Conservation (phyloP, 768 basidiomycete genomes). For the Rubroboletus pulcherrimus region DNA sequence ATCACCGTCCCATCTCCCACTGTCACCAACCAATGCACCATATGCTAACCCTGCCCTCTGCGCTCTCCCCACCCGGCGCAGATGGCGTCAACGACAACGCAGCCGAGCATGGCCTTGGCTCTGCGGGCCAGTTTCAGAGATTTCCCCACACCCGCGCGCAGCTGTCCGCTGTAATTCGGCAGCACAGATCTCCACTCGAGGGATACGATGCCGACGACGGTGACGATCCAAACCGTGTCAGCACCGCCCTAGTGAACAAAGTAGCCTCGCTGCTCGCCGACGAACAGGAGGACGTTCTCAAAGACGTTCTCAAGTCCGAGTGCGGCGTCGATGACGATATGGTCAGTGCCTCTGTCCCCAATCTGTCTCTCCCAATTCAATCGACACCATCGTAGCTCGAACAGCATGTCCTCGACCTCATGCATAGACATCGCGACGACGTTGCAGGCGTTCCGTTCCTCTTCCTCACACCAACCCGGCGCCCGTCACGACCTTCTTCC, state of each 20-base stretch:
- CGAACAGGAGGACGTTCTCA: constrained; percentile 87
- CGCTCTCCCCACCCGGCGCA: constrained; percentile 7
- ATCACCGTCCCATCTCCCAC: constrained; percentile 19
- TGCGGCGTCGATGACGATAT: constrained; percentile 68
- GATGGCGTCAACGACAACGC: constrained; percentile 18
- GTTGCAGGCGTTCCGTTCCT: constrained; percentile 78
- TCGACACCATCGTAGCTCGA: constrained; percentile 54
- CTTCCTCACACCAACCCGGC: constrained; percentile 74
- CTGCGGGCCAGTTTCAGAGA: constrained; percentile 33
- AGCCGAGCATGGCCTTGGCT: constrained; percentile 15
- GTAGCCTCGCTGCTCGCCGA: constrained; percentile 71
- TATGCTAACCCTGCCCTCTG: constrained; percentile 21
- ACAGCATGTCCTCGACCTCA: constrained; percentile 86
- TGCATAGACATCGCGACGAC: constrained; percentile 93
- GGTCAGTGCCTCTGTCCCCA: constrained; percentile 39
- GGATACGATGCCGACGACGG: constrained; percentile 56
- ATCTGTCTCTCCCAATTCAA: constrained; percentile 17
- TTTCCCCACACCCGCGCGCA: constrained; percentile 85
- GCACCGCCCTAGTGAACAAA: constrained; percentile 58
- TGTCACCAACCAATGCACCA: constrained; percentile 23
- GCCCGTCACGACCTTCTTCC: constrained; percentile 79
- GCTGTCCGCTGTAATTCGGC: constrained; percentile 67
- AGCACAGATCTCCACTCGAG: constrained; percentile 57
- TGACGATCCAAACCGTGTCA: constrained; percentile 53
- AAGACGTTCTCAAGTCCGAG: constrained; percentile 63